Base-by-base conservation (phyloP, 148 eudicot species). In the Rhododendron vialii region DNA sequence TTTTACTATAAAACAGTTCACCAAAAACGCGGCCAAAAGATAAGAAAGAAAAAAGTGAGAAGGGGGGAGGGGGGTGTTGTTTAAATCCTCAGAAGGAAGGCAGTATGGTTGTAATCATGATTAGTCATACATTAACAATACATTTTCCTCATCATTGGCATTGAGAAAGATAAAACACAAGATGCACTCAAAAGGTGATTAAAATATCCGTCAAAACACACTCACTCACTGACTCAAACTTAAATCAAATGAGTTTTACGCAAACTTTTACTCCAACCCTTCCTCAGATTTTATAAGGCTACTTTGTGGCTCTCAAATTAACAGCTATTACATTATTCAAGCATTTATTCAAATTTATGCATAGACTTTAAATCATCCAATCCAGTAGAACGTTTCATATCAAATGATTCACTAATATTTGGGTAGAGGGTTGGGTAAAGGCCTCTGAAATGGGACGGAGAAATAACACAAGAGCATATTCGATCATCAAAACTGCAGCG, bases 61-160 rank as follows among this genome's bases (percentile, higher is more conserved):
- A 51, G 6, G 0, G 6, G 18, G 9, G 33, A 30, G 28, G 5
- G 6, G 0, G 20, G 3, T n/a, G n/a, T n/a, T n/a, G 36, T 36
- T 36, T 3, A 7, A 15, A 55, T 1, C 87, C 91, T 89, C 91
- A 91, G 90, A 89, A 91, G 92, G 91, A 91, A 91, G 89, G 91
- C 90, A 91, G 91, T 88, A 85, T 82, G 36, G 14, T 20, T 61
- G 82, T 78, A 77, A 77, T 85, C 86, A 85, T 26, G 55, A 78
- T 33, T 57, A 20, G 0, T 83, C 77, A 83, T 83, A 47, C 8
- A 86, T 77, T 50, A 87, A 85, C 89, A 87, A 87, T 84, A 88
- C 61, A 50, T 5, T 48, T 74, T 18, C 76, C 55, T 88, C 88
- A 89, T 89, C 90, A 89, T 35, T 36, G 88, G 88, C 87, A 55